Base-by-base conservation (phyloP, 768 basidiomycete species). In the Boletus tomentosulus region DNA sequence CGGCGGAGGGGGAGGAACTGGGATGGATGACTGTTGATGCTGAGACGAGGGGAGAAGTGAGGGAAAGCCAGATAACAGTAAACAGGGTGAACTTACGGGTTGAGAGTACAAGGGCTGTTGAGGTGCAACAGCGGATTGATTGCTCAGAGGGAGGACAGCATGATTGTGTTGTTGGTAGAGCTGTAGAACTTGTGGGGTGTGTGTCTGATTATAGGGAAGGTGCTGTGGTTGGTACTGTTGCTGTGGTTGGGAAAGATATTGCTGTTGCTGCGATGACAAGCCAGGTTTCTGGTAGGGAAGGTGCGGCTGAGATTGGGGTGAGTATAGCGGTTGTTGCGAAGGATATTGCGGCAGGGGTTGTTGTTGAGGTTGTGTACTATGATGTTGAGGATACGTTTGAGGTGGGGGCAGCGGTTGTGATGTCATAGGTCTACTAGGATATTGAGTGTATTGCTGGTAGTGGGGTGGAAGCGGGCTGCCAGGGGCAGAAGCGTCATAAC, bases 1-100 rank as follows among this genome's bases (percentile, higher is more conserved):
- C 16, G 58, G 59, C 1, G 53, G 63, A n/a, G 57, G 61, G 2
- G 65, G 59, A 27, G 66, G 63, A 24, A 60, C 56, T 48, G 56
- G 39, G 6, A 41, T 30, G 51, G 53, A 50, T 15, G 47, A 13
- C 31, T 68, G 58, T 31, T 59, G 60, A 25, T 54, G 57, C 33
- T 34, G 55, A 46, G 43, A 24, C 41, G 45, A 43, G 9, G 31
- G 7, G n/a, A 22, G 16, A 30, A 48, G 31, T 63, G 30, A 57
- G 44, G 0, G 3, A 6, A 42, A 30, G 47, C 8, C 4, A 28
- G 27, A 45, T 34, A 28, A 10, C 10, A 2, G 12, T 12, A 19
- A 28, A 34, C 8, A 19, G 19, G 19, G 24, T 22, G 48, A 46
- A 47, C 64, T 54, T 15, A 65, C 61, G 1, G 51, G 10, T 47